phyloP scores from a whole-genome alignment of 805 yeast species.

The Metschnikowia baotianmanensis region DNA sequence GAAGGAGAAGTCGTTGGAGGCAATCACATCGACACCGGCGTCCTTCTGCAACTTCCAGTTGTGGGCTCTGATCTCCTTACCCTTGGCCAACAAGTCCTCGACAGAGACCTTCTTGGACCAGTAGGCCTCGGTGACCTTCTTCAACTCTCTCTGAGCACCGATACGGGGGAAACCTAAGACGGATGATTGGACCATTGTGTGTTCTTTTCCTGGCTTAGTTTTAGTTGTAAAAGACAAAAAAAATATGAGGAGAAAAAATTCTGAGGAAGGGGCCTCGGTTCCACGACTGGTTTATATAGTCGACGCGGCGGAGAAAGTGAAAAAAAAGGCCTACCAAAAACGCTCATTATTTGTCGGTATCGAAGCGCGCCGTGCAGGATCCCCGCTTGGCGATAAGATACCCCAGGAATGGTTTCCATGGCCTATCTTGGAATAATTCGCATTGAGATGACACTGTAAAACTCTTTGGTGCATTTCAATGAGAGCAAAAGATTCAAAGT shows the following conservation, averaged over 20 bases:
- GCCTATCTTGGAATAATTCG: too few relatives aligned
- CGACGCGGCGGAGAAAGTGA: slow-evolving; percentile 1
- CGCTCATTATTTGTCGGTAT: slow-evolving; percentile 6
- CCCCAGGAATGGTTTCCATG: too few relatives aligned
- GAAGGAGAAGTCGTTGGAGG: slow-evolving; percentile 97
- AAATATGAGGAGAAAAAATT: slow-evolving; percentile 1
- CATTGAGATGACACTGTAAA: neutral
- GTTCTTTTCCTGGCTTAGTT: neutral
- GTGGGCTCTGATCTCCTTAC: slow-evolving; percentile 90
- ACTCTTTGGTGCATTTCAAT: too few relatives aligned
- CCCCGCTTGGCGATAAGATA: slow-evolving; percentile 2
- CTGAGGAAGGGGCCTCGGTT: neutral
- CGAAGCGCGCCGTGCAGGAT: slow-evolving; percentile 3
- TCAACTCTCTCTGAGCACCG: slow-evolving; percentile 98
- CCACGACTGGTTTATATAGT: slow-evolving; percentile 6
- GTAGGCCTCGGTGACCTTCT: slow-evolving; percentile 98
- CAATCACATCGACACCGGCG: slow-evolving; percentile 95
- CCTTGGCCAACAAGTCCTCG: slow-evolving; percentile 86
- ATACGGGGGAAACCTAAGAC: slow-evolving; percentile 99
- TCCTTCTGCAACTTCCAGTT: slow-evolving; percentile 98
- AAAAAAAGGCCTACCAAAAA: slow-evolving; percentile 10
- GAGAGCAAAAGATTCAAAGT: too few relatives aligned
- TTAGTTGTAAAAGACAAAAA: slow-evolving; percentile 2
- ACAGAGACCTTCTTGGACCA: slow-evolving; percentile 91
- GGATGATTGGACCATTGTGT: slow-evolving; percentile 88